These are phyloP conservation scores for Sporothrix sp. DNA, from an alignment of 2,329 filamentous ascomycete genomes.

Conservation along the genomic window DNA sequence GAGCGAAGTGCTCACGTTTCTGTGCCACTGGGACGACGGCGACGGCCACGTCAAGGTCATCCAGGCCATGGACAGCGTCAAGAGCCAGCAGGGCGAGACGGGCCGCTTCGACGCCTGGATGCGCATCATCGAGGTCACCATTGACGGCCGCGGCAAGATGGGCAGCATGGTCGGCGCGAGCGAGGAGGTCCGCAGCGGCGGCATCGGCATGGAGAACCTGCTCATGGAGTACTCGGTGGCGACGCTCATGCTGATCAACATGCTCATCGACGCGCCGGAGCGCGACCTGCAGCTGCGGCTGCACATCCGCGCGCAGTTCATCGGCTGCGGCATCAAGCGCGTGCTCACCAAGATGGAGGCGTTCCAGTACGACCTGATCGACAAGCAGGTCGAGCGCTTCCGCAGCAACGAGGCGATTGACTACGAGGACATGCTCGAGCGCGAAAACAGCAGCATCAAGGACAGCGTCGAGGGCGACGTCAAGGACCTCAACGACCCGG, in stretches of 20 bases:
- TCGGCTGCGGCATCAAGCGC: slow-evolving; percentile 87
- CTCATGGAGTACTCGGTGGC: slow-evolving; percentile 98
- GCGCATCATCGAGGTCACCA: slow-evolving; percentile 92
- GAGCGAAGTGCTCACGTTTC: slow-evolving; percentile 90
- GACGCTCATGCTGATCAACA: slow-evolving; percentile 90
- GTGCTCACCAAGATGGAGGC: slow-evolving; percentile 94
- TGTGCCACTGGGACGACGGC: slow-evolving; percentile 84
- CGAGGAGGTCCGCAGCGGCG: slow-evolving; percentile 89
- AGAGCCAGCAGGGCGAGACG: slow-evolving; percentile 78
- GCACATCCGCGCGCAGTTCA: slow-evolving; percentile 93
- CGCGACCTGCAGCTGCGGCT: slow-evolving; percentile 82
- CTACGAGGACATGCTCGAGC: slow-evolving; percentile 92
- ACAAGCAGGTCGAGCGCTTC: slow-evolving; percentile 95
- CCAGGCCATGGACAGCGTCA: slow-evolving; percentile 85
- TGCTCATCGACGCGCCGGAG: slow-evolving; percentile 86
- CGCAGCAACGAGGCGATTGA: slow-evolving; percentile 92
- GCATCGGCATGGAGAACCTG: slow-evolving; percentile 96
- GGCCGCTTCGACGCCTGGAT: slow-evolving; percentile 98
- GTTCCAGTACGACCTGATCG: slow-evolving; percentile 96
- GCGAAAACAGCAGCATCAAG: slow-evolving; percentile 81
- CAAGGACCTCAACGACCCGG: slow-evolving; percentile 85
- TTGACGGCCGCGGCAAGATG: slow-evolving; percentile 97
- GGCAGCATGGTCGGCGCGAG: slow-evolving; percentile 93
- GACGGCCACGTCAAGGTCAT: slow-evolving; percentile 89
- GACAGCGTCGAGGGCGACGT: slow-evolving; percentile 77